Conservation (phyloP, 192 early-diverging fungal genomes). For the Geosiphon pyriformis region DNA sequence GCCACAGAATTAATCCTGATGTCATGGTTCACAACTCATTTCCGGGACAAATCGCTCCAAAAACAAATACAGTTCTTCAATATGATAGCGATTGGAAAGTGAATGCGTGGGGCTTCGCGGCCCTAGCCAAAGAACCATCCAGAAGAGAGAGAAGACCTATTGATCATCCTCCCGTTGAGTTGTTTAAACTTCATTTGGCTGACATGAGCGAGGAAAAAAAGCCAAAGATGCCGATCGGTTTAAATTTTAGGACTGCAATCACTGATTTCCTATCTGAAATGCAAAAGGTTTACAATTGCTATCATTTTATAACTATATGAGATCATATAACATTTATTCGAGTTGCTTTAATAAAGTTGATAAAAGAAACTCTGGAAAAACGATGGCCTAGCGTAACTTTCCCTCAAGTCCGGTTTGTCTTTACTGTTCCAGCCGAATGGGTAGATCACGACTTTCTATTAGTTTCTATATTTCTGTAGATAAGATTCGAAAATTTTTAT, state of each 20-base stretch:
- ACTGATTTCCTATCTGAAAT: constrained; percentile 41
- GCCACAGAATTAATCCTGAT: neutral
- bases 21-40: neutral
- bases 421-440: constrained; percentile 7
- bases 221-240: constrained; percentile 37
- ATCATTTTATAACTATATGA: neutral
- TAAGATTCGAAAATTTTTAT: neutral
- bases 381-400: constrained; percentile 1
- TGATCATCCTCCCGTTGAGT: neutral
- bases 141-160: neutral
- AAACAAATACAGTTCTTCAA: neutral
- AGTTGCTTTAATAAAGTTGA: neutral
- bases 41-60: neutral
- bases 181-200: constrained; percentile 46
- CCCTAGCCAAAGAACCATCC: neutral
- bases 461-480: neutral
- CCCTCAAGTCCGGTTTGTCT: neutral
- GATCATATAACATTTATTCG: neutral
- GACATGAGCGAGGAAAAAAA: constrained; percentile 32
- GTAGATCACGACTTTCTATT: neutral
- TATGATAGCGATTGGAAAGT: constrained; percentile 6
- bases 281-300: neutral
- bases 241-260: constrained; percentile 44
- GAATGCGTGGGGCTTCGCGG: neutral
- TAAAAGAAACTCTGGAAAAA: neutral